phyloP scores from a whole-genome alignment of 2,329 filamentous ascomycete genomes.

The Didymellaceae sp. region DNA sequence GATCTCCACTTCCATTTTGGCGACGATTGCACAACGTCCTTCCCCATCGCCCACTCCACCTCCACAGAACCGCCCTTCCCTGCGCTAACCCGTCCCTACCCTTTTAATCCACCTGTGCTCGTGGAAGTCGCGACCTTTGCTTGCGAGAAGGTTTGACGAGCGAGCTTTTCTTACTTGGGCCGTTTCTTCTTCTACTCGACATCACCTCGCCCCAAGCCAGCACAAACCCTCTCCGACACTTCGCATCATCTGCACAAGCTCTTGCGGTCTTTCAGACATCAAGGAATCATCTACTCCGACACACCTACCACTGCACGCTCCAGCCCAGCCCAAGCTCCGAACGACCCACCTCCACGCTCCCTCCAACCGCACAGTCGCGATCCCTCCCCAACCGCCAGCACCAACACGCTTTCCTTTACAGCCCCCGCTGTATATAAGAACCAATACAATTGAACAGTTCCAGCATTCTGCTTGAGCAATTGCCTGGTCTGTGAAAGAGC shows the following conservation, averaged over 20 bases:
- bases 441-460: constrained; percentile 50
- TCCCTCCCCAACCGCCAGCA: constrained; percentile 57
- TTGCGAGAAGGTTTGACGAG: constrained; percentile 48
- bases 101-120: constrained; percentile 23
- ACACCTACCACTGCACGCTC: constrained; percentile 42
- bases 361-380: constrained; percentile 38
- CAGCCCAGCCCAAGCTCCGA: constrained; percentile 41
- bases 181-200: constrained; percentile 42
- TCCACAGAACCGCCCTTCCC: constrained; percentile 19
- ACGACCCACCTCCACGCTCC: constrained; percentile 43
- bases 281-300: constrained; percentile 38
- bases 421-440: constrained; percentile 73
- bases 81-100: constrained; percentile 20
- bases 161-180: constrained; percentile 48
- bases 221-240: constrained; percentile 37
- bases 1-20: constrained; percentile 31
- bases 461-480: constrained; percentile 38
- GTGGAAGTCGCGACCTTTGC: constrained; percentile 32
- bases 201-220: constrained; percentile 33
- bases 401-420: constrained; percentile 92
- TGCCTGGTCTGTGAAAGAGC: constrained; percentile 42
- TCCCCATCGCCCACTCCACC: constrained; percentile 26
- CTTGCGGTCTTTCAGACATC: constrained; percentile 36
- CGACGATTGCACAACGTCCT: constrained; percentile 26
- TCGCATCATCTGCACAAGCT: constrained; percentile 42